Evolutionary conservation across 2,329 filamentous ascomycete genomes (phyloP), one percentile per base, ranked within the genome.

Genomic region (Colletotrichum sp.): DNA sequence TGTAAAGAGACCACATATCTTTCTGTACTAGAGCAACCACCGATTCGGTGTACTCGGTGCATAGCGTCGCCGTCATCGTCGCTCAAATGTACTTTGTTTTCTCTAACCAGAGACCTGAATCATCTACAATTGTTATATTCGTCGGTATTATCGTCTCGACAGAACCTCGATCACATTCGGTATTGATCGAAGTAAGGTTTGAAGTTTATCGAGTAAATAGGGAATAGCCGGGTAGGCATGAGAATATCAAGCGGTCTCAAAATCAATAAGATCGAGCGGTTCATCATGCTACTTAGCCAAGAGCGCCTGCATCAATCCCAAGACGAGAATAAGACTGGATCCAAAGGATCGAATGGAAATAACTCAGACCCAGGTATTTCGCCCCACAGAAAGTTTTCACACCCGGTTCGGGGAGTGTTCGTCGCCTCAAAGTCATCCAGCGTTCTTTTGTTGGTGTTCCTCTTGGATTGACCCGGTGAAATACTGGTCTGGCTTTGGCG

Each of bases 341-440:
- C 64, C n/a, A 26, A 26, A 21, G 30, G 36, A 18, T 73, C 71
- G n/a, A 67, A 73, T 12, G 43, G 30, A 52, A 73, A 73, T 18
- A 73, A 34, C 64, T 73, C 71, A 34, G 64, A 73, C 16, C 71
- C 64, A 13, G 52, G 43, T 24, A 73, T 60, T 6, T 67, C 63
- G 55, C 59, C 39, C 63, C 64, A 43, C 32, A 57, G 36, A 7
- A 73, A 59, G 21, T 18, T 36, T n/a, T 64, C 24, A 6, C 71
- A 18, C 5, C 48, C 71, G 3, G 52, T 15, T 30, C 15, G 18
- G 26, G 28, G 43, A 9, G 66, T 26, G 13, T n/a, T 28, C 5
- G 15, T 59, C 26, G 7, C 55, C 55, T 59, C 55, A 18, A 59
- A 26, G 16, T 59, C 55, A 28, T 59, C 55, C 21, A 59, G 16